Evolutionary conservation across 169 alveolate species (phyloP), one percentile per base, ranked within the genome.

Genomic region (Plasmodium blacklocki): DNA sequence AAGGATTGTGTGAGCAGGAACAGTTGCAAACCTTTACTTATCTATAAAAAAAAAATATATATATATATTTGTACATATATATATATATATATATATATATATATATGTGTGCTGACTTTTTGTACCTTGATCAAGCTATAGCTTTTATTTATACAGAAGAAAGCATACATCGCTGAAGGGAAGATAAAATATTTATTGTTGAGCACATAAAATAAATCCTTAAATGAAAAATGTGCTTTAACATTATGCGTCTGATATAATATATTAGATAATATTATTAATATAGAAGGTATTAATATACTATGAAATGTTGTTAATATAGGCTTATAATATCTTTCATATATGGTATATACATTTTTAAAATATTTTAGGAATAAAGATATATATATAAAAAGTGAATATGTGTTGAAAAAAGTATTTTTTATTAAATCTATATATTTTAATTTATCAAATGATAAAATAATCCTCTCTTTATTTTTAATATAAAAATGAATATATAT

Each of bases 231-330:
- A 12, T 47, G 3, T 39, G 72, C 63, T n/a, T 52, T 67, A 1
- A 47, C 26, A 49, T 21, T 45, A 7, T 50, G 18, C 5, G 78
- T 76, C 19, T 78, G 78, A 66, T 78, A 78, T 50, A 78, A 4
- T 26, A 78, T 78, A 66, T 66, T 78, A 3, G 89, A 78, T 3
- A 63, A 21, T 14, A 78, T 78, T 6, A 78, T 43, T 50, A 66
- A 56, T 12, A 78, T 58, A 47, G 89, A 78, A 18, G 89, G 89
- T 15, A 73, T 49, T 39, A 78, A 49, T 23, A 78, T 78, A 21
- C 39, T 66, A 43, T 78, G 45, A 43, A 78, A 78, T 7, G 23
- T 47, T 14, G 15, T 4, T n/a, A 45, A 50, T 26, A 59, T 2
- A 14, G 21, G 68, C 15, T 50, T 63, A 11, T 64, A 9, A 14